A percentile compares a stretch with the other conserved stretches of the same genome.
Evolutionary conservation across 2,329 filamentous ascomycete species (phyloP).

Genomic region (Trichoderma arundinaceum): DNA sequence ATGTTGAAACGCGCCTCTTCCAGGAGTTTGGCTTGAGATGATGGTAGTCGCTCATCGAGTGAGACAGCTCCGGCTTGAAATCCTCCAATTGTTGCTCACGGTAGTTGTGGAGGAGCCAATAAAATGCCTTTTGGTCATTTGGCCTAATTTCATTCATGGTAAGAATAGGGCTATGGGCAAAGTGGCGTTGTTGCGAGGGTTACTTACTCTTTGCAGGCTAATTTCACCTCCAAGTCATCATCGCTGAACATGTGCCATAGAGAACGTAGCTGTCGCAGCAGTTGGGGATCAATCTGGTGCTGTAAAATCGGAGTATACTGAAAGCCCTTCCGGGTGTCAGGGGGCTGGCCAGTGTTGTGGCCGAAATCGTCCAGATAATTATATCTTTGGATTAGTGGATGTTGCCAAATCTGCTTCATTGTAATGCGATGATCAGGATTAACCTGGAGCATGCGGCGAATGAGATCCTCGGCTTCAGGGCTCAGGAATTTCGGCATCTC

Average conservation of each 20-base stretch:
- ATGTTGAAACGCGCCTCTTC: slow-evolving; percentile 66
- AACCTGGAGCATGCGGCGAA: slow-evolving; percentile 77
- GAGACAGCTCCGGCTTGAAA: slow-evolving; percentile 78
- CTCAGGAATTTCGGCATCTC: slow-evolving; percentile 67
- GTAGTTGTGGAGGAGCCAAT: slow-evolving; percentile 81
- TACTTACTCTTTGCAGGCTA: slow-evolving; percentile 69
- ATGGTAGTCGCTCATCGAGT: slow-evolving; percentile 91
- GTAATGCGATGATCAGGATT: slow-evolving; percentile 80
- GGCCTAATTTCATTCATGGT: slow-evolving; percentile 54
- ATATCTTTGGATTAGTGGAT: slow-evolving; percentile 86
- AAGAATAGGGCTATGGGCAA: not conserved
- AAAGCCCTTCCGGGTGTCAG: slow-evolving; percentile 65
- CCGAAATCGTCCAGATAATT: slow-evolving; percentile 73
- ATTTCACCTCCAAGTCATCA: slow-evolving; percentile 69
- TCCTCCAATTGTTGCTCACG: slow-evolving; percentile 85
- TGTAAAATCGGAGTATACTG: slow-evolving; percentile 62
- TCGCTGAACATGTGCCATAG: slow-evolving; percentile 89
- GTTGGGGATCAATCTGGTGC: slow-evolving; percentile 77
- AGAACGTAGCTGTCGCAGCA: slow-evolving; percentile 84
- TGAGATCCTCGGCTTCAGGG: slow-evolving; percentile 74
- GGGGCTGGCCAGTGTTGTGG: slow-evolving; percentile 57
- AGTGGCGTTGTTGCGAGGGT: not conserved
- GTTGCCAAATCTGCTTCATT: slow-evolving; percentile 82
- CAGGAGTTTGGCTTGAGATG: slow-evolving; percentile 67
- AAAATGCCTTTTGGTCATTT: slow-evolving; percentile 94